Evolutionary conservation across 2,329 filamentous ascomycete species (phyloP), one percentile per base, ranked within the genome.

Genomic region (Blumeriella jaapii): DNA sequence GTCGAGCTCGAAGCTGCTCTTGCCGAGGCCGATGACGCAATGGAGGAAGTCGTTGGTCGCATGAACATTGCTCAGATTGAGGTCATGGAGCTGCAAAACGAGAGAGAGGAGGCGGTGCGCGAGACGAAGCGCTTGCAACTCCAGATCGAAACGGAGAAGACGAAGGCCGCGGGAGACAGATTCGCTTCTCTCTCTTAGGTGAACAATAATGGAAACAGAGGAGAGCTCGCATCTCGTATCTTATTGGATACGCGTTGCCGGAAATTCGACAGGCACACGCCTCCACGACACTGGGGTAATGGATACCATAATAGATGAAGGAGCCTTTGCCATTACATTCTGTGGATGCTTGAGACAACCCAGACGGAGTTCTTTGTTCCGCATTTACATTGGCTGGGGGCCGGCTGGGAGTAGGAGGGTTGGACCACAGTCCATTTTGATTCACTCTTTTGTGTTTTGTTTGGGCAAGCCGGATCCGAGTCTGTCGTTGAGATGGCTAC

Each of bases 21-120:
- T 9, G 61, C 69, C 4, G 73, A 84, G 45, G 81, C 84, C 11
- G 84, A 91, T 51, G 63, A 64, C 31, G 82, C 89, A 60, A 89
- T 91, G 81, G 75, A 84, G 54, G 77, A 84, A 57, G 83, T 91
- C 6, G 81, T 93, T 6, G 68, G 77, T 41, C 70, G 80, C 44
- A 89, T 93, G 78, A 89, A 84, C 59, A 66, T 68, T 48, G 82
- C 82, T 7, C 83, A 91, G 61, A 82, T 87, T 49, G 81, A 87
- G 60, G 83, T 91, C 38, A 74, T 82, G 52, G 73, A 83, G 54
- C 65, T 93, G 39, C 82, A 87, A 58, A 73, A 74, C 47, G 73
- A 81, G 59, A 69, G 74, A 49, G 83, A 91, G 50, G 76, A 81
- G 45, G 82, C 82, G 13, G 71, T 82, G 49, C 71, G 72, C 42